phyloP scores from a whole-genome alignment of 1,139 yeast species.

The Pneumocystis sp. region DNA sequence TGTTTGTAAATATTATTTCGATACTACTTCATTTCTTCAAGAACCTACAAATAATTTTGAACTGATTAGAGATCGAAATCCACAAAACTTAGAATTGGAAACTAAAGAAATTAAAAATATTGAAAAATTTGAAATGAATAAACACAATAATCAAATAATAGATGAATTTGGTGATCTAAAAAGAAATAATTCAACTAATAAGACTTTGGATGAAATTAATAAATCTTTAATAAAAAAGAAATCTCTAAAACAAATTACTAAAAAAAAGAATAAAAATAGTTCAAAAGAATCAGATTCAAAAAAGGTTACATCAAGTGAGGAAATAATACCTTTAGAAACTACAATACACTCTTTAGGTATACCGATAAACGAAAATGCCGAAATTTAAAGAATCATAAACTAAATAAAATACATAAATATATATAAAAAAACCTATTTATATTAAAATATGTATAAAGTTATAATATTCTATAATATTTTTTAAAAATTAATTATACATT shows the following conservation, averaged over 20 bases:
- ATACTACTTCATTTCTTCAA: conserved; percentile 21
- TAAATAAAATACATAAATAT: not conserved
- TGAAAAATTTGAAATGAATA: not conserved
- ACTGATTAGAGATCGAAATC: not conserved
- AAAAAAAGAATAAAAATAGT: not conserved
- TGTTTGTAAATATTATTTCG: conserved; percentile 68
- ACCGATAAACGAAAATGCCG: not conserved
- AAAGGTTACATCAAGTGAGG: not conserved
- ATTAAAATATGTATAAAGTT: not conserved
- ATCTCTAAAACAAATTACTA: not conserved
- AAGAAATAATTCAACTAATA: not conserved
- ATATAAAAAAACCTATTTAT: not conserved
- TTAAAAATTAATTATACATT: not conserved
- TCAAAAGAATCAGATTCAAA: not conserved
- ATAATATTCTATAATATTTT: not conserved
- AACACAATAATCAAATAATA: not conserved
- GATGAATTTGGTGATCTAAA: not conserved
- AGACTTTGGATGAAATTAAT: not conserved
- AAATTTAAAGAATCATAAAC: not conserved
- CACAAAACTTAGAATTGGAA: too few species aligned
- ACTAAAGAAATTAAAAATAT: not conserved
- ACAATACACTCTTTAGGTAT: not conserved
- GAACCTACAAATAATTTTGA: not conserved
- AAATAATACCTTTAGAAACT: not conserved
- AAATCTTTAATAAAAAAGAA: not conserved